Evolutionary conservation across 352 stramenopile species (phyloP).

Genomic region (Globisporangium viniferum): DNA sequence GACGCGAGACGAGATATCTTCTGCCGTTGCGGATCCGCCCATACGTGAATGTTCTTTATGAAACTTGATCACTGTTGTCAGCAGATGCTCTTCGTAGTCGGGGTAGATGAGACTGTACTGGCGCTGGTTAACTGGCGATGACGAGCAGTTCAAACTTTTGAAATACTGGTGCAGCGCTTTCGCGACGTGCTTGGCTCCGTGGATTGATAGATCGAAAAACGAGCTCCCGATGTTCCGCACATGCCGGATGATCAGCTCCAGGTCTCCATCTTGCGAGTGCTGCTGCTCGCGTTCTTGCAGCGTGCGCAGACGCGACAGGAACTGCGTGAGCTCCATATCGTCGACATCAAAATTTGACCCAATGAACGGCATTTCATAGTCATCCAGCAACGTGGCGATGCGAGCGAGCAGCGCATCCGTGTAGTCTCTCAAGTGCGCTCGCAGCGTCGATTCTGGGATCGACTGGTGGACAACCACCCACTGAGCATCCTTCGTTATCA

Average conservation of each 20-base stretch:
- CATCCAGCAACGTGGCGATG: conserved; percentile 24
- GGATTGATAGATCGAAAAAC: conserved; percentile 51
- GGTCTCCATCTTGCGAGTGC: conserved; percentile 19
- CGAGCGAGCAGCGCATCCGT: conserved; percentile 37
- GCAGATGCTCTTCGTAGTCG: conserved; percentile 33
- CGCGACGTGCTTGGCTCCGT: conserved; percentile 37
- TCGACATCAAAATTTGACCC: conserved; percentile 44
- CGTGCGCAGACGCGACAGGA: conserved; percentile 40
- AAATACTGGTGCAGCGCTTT: conserved; percentile 36
- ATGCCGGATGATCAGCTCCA: conserved; percentile 47
- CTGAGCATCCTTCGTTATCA: conserved; percentile 57
- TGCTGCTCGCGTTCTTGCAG: conserved; percentile 12
- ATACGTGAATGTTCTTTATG: background rate
- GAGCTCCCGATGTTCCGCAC: conserved; percentile 40
- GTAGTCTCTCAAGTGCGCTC: conserved; percentile 40
- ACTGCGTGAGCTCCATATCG: conserved; percentile 50
- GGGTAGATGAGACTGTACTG: conserved; percentile 31
- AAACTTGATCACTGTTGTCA: conserved; percentile 25
- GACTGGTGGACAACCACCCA: conserved; percentile 52
- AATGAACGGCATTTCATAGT: conserved; percentile 36
- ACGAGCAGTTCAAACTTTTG: conserved; percentile 19
- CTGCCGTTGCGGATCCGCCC: conserved; percentile 1
- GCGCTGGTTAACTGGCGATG: conserved; percentile 10
- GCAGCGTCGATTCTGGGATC: conserved; percentile 30
- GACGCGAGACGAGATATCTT: conserved; percentile 57